Evolutionary conservation across 2,329 filamentous ascomycete species (phyloP), one percentile per base, ranked within the genome.

Genomic region (Mollisia scopiformis): DNA sequence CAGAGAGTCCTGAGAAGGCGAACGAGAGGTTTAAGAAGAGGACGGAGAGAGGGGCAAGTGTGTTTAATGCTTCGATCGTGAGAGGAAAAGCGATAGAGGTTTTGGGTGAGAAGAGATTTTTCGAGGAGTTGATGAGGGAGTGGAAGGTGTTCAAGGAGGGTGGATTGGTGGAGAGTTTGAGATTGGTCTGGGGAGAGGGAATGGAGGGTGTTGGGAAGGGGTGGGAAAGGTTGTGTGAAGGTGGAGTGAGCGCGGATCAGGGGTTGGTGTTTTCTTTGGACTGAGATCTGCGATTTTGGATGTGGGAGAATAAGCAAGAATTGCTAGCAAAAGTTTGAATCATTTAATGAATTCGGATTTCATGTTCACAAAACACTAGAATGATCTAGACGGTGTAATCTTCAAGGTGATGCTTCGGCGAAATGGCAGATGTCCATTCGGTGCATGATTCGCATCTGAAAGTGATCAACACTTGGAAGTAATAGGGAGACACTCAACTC

Each of bases 171-270:
- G 60, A 66, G 31, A 64, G 66, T 16, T 19, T 68, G 14, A 46
- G 39, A 2, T 46, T 68, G 49, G 43, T 62, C 19, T 70, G 66
- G 68, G 67, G 66, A 19, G 41, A 67, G 30, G 62, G 65, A 13
- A 70, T 69, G 62, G 59, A 62, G 11, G 66, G 62, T 50, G 41
- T 68, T n/a, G 64, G 55, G 11, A 64, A 55, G 37, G 64, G 59
- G 2, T 70, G 67, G 67, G 61, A 66, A 19, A 69, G 46, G 27
- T 58, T 70, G 33, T 65, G 27, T 19, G 67, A 59, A 46, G 68
- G 66, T 25, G 63, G 62, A 46, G 62, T 65, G 27, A 55, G 60
- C 2, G 58, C 65, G 13, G 59, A 64, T 50, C 63, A 70, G 50
- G 65, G 65, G 2, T 39, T 68, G 39, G 61, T 66, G 2, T 70